Evolutionary conservation across 164 flowering plant species (phyloP).

Genomic region (Piper betle): DNA sequence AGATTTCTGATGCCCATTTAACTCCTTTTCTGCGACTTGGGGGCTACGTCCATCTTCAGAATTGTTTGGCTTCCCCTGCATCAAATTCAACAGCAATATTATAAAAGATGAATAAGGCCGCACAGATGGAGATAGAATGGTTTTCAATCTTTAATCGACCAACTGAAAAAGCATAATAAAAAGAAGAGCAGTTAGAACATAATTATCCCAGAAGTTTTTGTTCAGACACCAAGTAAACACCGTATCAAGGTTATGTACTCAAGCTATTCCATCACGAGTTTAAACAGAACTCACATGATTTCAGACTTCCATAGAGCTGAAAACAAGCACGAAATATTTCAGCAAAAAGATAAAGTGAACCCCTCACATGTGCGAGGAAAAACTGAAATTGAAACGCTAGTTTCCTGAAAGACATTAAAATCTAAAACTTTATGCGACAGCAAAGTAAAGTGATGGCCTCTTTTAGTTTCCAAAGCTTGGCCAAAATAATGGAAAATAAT

Average conservation of each 20-base stretch:
- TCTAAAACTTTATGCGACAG: no score
- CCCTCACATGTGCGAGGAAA: neutral
- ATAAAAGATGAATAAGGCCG: neutral
- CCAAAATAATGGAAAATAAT: no score
- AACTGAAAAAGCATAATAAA: no score
- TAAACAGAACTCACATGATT: neutral
- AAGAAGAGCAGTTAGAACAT: no score
- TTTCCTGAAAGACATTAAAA: no score
- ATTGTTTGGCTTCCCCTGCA: neutral
- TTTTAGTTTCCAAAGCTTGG: neutral
- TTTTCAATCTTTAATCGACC: no score
- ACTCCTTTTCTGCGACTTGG: neutral
- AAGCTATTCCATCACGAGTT: neutral
- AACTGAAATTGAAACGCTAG: no score
- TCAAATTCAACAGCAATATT: neutral
- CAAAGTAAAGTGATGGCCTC: no score
- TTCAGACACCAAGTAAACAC: no score
- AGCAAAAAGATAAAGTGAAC: neutral
- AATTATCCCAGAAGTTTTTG: no score
- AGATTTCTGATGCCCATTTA: neutral
- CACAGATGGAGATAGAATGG: no score
- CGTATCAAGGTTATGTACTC: neutral
- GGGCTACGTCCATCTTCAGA: neutral
- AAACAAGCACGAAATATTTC: neutral
- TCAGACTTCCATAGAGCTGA: neutral